phyloP scores from a whole-genome alignment of 2,329 filamentous ascomycete genomes.

The Fusarium staphyleae region DNA sequence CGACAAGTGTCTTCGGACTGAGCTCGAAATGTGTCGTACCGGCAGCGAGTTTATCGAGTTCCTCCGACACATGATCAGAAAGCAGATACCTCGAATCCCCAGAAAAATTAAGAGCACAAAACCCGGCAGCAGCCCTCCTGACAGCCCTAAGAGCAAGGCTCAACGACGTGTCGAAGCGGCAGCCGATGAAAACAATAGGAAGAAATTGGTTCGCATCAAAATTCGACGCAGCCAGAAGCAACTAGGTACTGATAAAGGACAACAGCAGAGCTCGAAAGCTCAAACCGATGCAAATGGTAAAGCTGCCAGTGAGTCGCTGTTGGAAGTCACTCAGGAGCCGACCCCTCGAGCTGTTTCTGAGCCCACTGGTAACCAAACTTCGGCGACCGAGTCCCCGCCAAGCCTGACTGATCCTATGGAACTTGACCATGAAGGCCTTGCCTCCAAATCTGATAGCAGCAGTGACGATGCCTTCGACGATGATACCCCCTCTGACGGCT shows the following conservation, averaged over 20 bases:
- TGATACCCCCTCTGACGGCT: not conserved
- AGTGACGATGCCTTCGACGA: not conserved
- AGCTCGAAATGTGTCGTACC: conserved; percentile 8
- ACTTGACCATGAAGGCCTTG: too few species aligned
- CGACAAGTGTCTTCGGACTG: conserved; percentile 1
- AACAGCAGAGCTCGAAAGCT: not conserved
- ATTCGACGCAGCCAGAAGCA: not conserved
- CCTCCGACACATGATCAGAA: conserved; percentile 12
- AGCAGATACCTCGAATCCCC: conserved; percentile 19
- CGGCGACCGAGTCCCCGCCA: too few species aligned
- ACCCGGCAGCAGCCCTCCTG: not conserved
- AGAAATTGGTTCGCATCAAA: conserved; percentile 11
- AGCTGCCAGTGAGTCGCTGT: not conserved
- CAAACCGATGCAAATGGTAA: not conserved
- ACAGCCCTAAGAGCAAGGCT: conserved; percentile 13
- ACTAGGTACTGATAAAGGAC: not conserved
- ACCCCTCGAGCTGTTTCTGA: not conserved
- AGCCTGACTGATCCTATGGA: conserved; percentile 2
- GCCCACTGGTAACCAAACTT: not conserved
- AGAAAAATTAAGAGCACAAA: conserved; percentile 9
- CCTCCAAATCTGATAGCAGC: not conserved
- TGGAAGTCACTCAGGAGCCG: not conserved
- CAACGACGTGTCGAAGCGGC: conserved; percentile 15
- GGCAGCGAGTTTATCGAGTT: conserved; percentile 22
- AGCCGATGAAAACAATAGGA: not conserved